Evolutionary conservation across 257 asterid species (phyloP).

Genomic region (Solanum chmielewskii): DNA sequence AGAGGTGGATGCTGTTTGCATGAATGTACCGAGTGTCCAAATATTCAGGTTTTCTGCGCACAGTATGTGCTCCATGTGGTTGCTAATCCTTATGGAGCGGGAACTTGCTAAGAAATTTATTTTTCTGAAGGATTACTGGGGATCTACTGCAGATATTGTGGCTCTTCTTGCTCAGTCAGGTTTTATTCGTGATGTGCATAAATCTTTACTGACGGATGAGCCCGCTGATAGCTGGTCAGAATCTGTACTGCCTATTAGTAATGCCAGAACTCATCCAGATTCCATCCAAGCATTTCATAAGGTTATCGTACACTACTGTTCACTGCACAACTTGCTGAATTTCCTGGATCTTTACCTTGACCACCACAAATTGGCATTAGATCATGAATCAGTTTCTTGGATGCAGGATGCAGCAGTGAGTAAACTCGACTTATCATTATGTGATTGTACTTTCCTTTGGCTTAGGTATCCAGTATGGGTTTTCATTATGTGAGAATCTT

Average conservation of each 20-base stretch:
- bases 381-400: constrained; percentile 48
- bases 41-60: constrained; percentile 53
- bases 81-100: constrained; percentile 69
- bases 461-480: background rate
- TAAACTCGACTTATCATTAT: constrained; percentile 1
- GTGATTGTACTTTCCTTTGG: background rate
- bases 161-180: constrained; percentile 81
- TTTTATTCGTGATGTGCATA: constrained; percentile 34
- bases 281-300: constrained; percentile 66
- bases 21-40: constrained; percentile 59
- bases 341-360: constrained; percentile 89
- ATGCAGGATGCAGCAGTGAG: constrained; percentile 78
- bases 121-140: constrained; percentile 77
- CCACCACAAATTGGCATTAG: constrained; percentile 66
- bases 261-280: constrained; percentile 39
- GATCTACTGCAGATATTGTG: constrained; percentile 49
- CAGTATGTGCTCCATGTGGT: constrained; percentile 50
- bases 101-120: constrained; percentile 70
- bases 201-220: constrained; percentile 28
- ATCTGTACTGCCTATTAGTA: constrained; percentile 35
- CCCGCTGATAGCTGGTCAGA: constrained; percentile 41
- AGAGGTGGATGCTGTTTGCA: constrained; percentile 64
- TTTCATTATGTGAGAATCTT: background rate
- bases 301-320: constrained; percentile 59
- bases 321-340: constrained; percentile 72